Evolutionary conservation across 2,329 filamentous ascomycete genomes (phyloP), one percentile per base, ranked within the genome.

Genomic region (Cryphonectria japonica): DNA sequence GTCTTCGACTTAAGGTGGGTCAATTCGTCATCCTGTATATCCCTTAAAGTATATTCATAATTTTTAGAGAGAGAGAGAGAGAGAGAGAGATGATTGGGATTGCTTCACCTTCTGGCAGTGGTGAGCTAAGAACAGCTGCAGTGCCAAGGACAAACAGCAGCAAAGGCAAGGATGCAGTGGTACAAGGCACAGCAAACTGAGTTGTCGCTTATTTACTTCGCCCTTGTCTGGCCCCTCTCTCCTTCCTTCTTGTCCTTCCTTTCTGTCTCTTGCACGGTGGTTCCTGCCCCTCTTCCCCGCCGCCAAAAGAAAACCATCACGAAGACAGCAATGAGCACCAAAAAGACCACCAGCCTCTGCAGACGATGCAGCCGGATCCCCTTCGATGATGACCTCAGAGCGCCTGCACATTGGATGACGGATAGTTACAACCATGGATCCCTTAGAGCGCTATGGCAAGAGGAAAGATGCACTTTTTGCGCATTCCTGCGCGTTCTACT

Each of bases 321-420:
- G 6, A 7, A n/a, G 39, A 26, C 59, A 61, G 19, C 59, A 14
- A 61, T 39, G 19, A 39, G 59, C 34, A 39, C 34, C 29, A 37
- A 19, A 39, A 4, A 14, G 11, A 39, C 59, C 16, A 39, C 34
- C 7, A 39, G 59, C 1, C 39, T 64, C n/a, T 64, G 61, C 61
- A 46, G 37, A 32, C 22, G 22, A 64, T 64, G 39, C 14, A 64
- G 39, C 61, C 39, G 14, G 39, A 46, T 64, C 22, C 11, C 37
- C n/a, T 46, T 64, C 61, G 37, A 64, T 9, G 61, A 64, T 16
- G 61, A 64, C 7, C 61, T 64, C 37, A 14, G 19, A 26, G 11
- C 14, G 2, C 61, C 61, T 26, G 39, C 22, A 2, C 34, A 43
- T 3, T 63, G 61, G 61, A 63, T n/a, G 37, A 63, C 13, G 26